Conservation (phyloP, 2,329 filamentous ascomycete genomes). For the Metarhizium anisopliae region DNA sequence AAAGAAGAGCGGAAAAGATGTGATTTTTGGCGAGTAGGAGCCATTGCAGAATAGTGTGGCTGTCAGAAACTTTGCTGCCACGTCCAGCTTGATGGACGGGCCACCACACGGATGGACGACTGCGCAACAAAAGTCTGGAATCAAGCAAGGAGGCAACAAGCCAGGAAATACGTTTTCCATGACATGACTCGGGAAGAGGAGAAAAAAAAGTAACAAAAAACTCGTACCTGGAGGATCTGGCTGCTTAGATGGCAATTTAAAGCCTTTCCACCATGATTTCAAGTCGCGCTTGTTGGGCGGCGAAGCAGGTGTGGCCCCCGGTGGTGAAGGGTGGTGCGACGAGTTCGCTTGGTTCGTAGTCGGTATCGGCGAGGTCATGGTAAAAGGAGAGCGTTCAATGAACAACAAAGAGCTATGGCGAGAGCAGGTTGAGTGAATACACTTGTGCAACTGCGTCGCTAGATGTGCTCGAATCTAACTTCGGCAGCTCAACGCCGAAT, state of each 20-base stretch:
- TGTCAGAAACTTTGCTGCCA: background rate
- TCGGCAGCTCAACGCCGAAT: background rate
- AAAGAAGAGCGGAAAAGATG: background rate
- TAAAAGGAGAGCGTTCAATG: constrained; percentile 1
- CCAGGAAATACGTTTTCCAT: background rate
- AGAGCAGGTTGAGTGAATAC: background rate
- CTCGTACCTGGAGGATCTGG: constrained; percentile 43
- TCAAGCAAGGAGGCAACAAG: background rate
- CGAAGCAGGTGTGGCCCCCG: constrained; percentile 42
- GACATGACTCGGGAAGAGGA: background rate
- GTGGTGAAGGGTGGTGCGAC: constrained; percentile 15
- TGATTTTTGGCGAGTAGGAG: background rate
- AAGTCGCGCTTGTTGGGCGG: constrained; percentile 81
- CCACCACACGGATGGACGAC: background rate
- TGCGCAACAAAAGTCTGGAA: constrained; percentile 2
- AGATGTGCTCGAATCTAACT: constrained; percentile 2
- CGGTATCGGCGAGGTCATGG: constrained; percentile 28
- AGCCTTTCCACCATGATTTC: constrained; percentile 95
- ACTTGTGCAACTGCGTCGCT: constrained; percentile 1
- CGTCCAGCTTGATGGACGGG: background rate
- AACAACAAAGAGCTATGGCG: background rate
- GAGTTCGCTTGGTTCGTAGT: constrained; percentile 23
- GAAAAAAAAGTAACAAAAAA: background rate
- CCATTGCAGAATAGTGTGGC: background rate
- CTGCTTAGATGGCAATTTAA: constrained; percentile 60